Evolutionary conservation across 2,329 filamentous ascomycete genomes (phyloP).

Genomic region (Exophiala aquamarina): DNA sequence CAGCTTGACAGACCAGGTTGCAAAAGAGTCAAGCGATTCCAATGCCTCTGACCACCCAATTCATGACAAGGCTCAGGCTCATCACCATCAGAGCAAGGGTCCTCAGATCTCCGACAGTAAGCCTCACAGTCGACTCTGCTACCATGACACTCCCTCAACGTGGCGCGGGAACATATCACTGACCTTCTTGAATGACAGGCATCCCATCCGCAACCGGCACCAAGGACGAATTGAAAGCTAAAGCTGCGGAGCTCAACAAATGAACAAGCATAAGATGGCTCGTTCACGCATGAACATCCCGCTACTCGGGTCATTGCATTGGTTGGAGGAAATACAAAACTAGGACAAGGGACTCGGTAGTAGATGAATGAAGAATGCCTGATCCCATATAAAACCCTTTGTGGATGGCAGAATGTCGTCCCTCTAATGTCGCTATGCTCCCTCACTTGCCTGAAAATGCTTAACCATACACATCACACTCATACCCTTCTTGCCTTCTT

Average conservation of each 20-base stretch:
- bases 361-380: no score
- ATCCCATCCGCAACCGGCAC: slow-evolving; percentile 44
- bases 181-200: slow-evolving; percentile 31
- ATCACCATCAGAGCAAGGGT: slow-evolving; percentile 43
- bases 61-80: slow-evolving; percentile 36
- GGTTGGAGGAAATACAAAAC: no score
- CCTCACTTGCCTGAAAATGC: background rate
- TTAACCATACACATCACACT: background rate
- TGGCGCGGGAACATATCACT: no score
- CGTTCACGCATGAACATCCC: background rate
- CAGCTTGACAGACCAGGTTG: slow-evolving; percentile 37
- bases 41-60: slow-evolving; percentile 37
- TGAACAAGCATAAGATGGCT: slow-evolving; percentile 22
- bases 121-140: no score
- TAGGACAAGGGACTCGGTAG: no score
- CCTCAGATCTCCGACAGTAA: slow-evolving; percentile 47
- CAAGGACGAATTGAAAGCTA: slow-evolving; percentile 67
- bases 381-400: no score
- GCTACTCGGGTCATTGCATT: no score
- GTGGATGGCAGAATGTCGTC: no score
- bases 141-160: no score
- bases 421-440: no score
- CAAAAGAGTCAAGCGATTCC: slow-evolving; percentile 38
- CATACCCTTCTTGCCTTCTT: slow-evolving; percentile 17
- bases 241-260: slow-evolving; percentile 67